Percentiles rank a stretch among this genome's conserved stretches.
These are phyloP conservation scores for Phytophthora idaei DNA, from an alignment of 352 stramenopile genomes.

Conservation along the genomic window DNA sequence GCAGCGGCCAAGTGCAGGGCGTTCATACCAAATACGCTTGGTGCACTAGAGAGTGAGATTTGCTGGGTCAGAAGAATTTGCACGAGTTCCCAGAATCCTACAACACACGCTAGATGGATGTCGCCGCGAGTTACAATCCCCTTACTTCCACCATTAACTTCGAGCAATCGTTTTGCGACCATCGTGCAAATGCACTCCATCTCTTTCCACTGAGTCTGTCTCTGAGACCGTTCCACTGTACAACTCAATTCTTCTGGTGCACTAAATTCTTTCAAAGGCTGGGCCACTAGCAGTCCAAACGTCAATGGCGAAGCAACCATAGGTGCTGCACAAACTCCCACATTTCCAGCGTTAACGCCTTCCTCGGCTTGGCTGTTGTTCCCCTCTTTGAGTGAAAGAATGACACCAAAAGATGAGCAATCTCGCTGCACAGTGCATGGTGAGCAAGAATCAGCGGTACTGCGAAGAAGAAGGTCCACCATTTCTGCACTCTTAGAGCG, in stretches of 20 bases:
- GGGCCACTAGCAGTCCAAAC: conserved; percentile 50
- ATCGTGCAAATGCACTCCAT: conserved; percentile 48
- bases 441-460: conserved; percentile 43
- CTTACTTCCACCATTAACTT: conserved; percentile 39
- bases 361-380: not conserved
- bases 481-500: conserved; percentile 52
- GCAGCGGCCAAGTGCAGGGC: conserved; percentile 54
- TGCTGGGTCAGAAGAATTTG: conserved; percentile 55
- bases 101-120: conserved; percentile 46
- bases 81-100: conserved; percentile 59
- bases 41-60: conserved; percentile 45
- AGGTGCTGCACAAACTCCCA: not conserved
- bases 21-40: conserved; percentile 48
- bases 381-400: conserved; percentile 5
- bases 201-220: conserved; percentile 42
- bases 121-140: conserved; percentile 57
- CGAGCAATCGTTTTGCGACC: conserved; percentile 42
- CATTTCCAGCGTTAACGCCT: not conserved
- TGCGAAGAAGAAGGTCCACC: conserved; percentile 53
- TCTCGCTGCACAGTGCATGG: conserved; percentile 48
- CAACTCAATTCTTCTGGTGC: conserved; percentile 24
- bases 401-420: conserved; percentile 49
- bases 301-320: conserved; percentile 51
- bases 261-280: conserved; percentile 33
- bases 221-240: conserved; percentile 25